Conservation (phyloP, 768 basidiomycete species). For the Russula virescens region DNA sequence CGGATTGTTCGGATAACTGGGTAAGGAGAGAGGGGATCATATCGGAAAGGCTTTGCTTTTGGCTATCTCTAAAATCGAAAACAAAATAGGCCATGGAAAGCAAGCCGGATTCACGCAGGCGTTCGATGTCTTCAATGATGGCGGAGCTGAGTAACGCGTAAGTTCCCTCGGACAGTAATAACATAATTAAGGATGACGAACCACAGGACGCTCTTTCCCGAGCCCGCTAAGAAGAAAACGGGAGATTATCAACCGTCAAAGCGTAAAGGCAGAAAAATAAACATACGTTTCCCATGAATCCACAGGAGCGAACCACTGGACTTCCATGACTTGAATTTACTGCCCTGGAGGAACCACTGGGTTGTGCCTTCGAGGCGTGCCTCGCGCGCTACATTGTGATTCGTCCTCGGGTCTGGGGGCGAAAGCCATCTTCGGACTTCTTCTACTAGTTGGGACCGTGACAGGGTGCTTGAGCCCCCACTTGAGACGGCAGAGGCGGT, state of each 20-base stretch:
- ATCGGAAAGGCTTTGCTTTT: background rate
- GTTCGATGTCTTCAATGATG: background rate
- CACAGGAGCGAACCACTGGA: background rate
- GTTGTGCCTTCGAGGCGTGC: background rate
- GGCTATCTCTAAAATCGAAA: background rate
- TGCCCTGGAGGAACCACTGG: background rate
- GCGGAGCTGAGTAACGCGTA: background rate
- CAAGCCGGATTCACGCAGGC: background rate
- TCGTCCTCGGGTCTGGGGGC: slow-evolving; percentile 1
- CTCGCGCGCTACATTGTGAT: background rate
- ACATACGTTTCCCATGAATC: slow-evolving; percentile 8
- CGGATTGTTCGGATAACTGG: background rate
- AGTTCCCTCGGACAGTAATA: background rate
- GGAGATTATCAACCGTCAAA: background rate
- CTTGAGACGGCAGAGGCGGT: background rate
- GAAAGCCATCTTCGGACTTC: slow-evolving; percentile 1
- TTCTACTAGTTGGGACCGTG: background rate
- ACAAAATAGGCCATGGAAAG: slow-evolving; percentile 1
- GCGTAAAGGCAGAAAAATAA: background rate
- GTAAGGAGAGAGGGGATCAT: slow-evolving; percentile 1
- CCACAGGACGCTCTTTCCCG: slow-evolving; percentile 9
- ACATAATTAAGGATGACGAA: background rate
- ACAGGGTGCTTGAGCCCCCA: background rate
- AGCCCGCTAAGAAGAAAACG: background rate
- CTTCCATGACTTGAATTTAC: background rate